Evolutionary conservation across 768 basidiomycete species (phyloP), one percentile per base, ranked within the genome.

Genomic region (Serpula lacrymans): DNA sequence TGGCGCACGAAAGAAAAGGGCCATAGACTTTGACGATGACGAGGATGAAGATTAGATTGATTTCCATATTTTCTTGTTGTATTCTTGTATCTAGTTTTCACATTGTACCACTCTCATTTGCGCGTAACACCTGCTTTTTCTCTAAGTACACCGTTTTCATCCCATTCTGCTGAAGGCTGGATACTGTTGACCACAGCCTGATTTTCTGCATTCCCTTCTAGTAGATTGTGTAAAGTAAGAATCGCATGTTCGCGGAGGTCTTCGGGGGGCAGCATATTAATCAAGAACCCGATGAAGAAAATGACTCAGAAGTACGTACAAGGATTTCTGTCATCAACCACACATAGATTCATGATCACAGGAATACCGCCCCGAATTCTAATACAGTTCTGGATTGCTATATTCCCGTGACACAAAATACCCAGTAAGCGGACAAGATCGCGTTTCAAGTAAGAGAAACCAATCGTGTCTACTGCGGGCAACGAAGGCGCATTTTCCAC

Each of bases 221-320:
- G 71, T 9, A 95, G 60, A 60, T 88, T 89, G 31, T 80, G 78
- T 14, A 96, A 69, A 14, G 90, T 75, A 48, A 96, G 82, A 29
- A 97, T 77, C 2, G 93, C 91, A 56, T 96, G 89, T 64, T 97
- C 94, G 14, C 91, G 83, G 34, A 98, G 67, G 63, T 90, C 94
- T 92, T n/a, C n/a, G 54, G 24, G 40, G 29, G 38, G 42, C 48
- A 12, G 28, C 20, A 51, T 35, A 8, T 40, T 52, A 16, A 31
- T 22, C 35, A 22, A 29, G 34, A 39, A 33, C 17, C 14, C 41
- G 14, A n/a, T 9, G n/a, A 34, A 6, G 31, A 6, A 8, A 6
- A 33, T 6, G n/a, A 14, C n/a, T 6, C 6, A 14, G 31, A 33
- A 14, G 31, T 14, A 79, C 92, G 64, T 59, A 95, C 93, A 93